Evolutionary conservation across 2,329 filamentous ascomycete species (phyloP), one percentile per base, ranked within the genome.

Genomic region (Graphiopsis chlorocephala): DNA sequence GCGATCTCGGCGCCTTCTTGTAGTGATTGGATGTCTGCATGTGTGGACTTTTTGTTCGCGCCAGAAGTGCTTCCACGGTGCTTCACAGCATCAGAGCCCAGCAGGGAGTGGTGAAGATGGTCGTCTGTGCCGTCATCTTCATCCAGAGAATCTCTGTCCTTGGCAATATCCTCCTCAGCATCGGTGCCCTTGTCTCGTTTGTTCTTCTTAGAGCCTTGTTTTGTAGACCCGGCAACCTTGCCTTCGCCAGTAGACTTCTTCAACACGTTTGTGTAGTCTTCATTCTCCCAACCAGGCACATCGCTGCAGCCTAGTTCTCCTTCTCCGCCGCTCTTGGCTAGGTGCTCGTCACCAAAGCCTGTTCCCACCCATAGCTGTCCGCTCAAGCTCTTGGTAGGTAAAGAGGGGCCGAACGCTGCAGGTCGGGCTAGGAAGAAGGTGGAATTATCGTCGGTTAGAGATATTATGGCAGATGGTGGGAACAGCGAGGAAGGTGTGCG

Each of bases 301-400:
- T 99, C 95, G 74, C 93, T 96, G 78, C 95, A 99, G 53, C 95
- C 95, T 33, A 98, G 82, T 79, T 99, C 94, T 38, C 93, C 92
- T 72, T 93, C 90, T 10, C 85, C 85, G 62, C 79, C 80, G 1
- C 80, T 76, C 55, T 77, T 77, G 2, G 82, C 76, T 66, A 91
- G 76, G 64, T 82, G 84, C 74, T 96, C 92, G 71, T 97, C 93
- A 50, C 89, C 89, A 76, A 98, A 97, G 25, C 93, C 93, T 73
- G 89, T 94, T 4, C 94, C 94, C 64, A 97, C 90, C 94, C 94
- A 98, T 60, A 99, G 81, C 75, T 93, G 90, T 17, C 93, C 93
- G 73, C 91, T 96, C 68, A 98, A 79, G 28, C 95, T 94, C 65
- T 85, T 87, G 14, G 82, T 77, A 0, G 91, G 91, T 45, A 99